Evolutionary conservation across 306 rosid genomes (phyloP).

Genomic region (Cucumis cinereus): DNA sequence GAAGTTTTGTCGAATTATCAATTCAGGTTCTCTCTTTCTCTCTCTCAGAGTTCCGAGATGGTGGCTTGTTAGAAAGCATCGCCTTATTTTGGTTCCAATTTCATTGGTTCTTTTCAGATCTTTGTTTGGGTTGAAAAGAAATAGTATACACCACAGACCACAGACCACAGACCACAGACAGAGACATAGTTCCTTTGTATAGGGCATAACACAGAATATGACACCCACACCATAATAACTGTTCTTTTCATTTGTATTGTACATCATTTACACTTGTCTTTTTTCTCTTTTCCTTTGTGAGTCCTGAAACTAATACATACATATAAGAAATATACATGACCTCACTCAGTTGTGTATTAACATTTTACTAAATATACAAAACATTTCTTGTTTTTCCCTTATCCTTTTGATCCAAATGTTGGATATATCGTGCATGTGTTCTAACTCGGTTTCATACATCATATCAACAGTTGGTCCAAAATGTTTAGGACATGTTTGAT

Average conservation of each 20-base stretch:
- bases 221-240: background rate
- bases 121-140: background rate
- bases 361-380: background rate
- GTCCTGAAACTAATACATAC: background rate
- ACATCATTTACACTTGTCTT: background rate
- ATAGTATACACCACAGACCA: background rate
- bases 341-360: background rate
- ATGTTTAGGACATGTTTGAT: too few relatives aligned
- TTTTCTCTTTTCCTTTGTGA: background rate
- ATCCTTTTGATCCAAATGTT: background rate
- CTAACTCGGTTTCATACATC: background rate
- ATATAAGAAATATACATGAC: background rate
- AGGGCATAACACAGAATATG: background rate
- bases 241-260: background rate
- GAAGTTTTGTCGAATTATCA: background rate
- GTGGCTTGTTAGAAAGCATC: background rate
- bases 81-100: background rate
- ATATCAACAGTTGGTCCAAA: background rate
- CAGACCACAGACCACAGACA: too few relatives aligned
- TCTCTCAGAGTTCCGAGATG: background rate
- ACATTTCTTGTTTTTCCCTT: background rate
- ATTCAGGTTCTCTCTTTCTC: background rate
- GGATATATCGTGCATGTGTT: too few relatives aligned
- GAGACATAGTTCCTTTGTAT: background rate
- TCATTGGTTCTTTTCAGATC: background rate